Evolutionary conservation across 176 grass and related monocot genomes (phyloP).

Genomic region (Phoenix roebelenii): DNA sequence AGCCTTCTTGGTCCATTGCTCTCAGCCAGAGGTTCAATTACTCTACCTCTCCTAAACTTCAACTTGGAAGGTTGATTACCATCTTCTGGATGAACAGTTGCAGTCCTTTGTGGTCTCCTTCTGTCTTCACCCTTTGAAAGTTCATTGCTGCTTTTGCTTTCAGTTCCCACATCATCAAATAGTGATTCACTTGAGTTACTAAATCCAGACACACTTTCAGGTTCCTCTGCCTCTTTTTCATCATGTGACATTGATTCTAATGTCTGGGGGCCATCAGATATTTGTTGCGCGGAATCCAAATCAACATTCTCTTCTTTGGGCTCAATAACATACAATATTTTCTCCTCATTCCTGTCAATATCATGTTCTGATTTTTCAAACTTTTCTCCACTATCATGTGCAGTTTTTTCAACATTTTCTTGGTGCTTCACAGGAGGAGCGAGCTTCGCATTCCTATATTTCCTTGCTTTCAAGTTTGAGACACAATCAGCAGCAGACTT

Average conservation of each 20-base stretch:
- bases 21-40: slow-evolving; percentile 58
- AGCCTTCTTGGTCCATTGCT: slow-evolving; percentile 47
- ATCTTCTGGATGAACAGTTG: slow-evolving; percentile 28
- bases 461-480: slow-evolving; percentile 7
- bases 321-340: slow-evolving; percentile 18
- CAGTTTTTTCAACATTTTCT: no score
- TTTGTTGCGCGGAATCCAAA: no score
- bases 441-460: background rate
- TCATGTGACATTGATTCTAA: slow-evolving; percentile 23
- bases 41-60: slow-evolving; percentile 73
- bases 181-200: slow-evolving; percentile 40
- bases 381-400: background rate
- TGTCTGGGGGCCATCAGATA: no score
- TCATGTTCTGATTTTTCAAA: slow-evolving; percentile 4
- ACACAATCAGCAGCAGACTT: slow-evolving; percentile 11
- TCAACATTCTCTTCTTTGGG: background rate
- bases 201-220: slow-evolving; percentile 32
- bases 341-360: slow-evolving; percentile 15
- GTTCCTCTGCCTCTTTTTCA: slow-evolving; percentile 33
- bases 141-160: slow-evolving; percentile 21
- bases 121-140: slow-evolving; percentile 19
- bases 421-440: no score
- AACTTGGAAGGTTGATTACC: slow-evolving; percentile 52
- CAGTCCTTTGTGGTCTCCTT: slow-evolving; percentile 28
- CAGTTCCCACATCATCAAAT: slow-evolving; percentile 28